Percentiles rank a stretch among this genome's conserved stretches.
phyloP scores from a whole-genome alignment of 345 rosid species.

The Angophora floribunda region DNA sequence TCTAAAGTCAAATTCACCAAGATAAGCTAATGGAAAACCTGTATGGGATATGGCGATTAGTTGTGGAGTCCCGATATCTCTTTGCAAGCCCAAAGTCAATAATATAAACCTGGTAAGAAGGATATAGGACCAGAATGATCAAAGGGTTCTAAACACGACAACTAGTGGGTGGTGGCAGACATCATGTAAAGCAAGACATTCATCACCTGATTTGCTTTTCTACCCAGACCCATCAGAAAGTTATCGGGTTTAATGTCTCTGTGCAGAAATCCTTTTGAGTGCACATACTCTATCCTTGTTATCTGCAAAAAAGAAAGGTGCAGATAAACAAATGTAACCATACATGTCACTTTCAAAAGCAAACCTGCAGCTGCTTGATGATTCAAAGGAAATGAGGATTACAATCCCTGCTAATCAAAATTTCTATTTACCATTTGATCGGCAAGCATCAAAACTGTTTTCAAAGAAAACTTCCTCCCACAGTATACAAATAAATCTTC shows the following conservation, averaged over 20 bases:
- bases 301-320: constrained; percentile 19
- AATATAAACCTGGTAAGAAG: constrained; percentile 37
- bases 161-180: not conserved
- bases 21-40: constrained; percentile 16
- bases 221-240: constrained; percentile 75
- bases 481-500: constrained; percentile 64
- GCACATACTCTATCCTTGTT: constrained; percentile 54
- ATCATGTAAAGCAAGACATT: not conserved
- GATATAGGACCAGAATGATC: not conserved
- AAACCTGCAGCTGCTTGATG: not conserved
- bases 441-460: constrained; percentile 56
- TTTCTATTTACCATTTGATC: constrained; percentile 45
- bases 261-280: constrained; percentile 61
- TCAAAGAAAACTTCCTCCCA: constrained; percentile 58
- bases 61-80: constrained; percentile 52
- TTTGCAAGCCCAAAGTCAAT: constrained; percentile 88
- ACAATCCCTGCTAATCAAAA: not conserved
- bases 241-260: constrained; percentile 78
- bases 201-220: constrained; percentile 64
- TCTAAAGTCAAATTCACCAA: not conserved
- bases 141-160: not conserved
- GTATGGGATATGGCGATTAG: constrained; percentile 61
- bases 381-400: not conserved
- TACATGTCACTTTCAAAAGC: not conserved
- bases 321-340: not conserved